These are phyloP conservation scores for Elymus sibiricus DNA, from an alignment of 176 grass and related monocot species.

Conservation along the genomic window DNA sequence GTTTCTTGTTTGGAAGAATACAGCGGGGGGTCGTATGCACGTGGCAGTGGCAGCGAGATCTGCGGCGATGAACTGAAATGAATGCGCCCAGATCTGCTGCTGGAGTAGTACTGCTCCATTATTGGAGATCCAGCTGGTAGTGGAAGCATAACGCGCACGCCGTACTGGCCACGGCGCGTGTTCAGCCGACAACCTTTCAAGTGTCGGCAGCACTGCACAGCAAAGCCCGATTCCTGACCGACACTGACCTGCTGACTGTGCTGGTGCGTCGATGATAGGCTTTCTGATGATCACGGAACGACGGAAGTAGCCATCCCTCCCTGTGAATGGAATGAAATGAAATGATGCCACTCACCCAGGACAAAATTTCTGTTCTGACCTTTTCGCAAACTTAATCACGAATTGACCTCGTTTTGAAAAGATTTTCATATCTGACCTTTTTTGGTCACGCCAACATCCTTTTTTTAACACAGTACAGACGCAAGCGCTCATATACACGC, in stretches of 20 bases:
- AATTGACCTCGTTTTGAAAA: too few relatives aligned
- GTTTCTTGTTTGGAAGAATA: neutral
- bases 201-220: neutral
- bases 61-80: slow-evolving; percentile 1
- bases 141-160: neutral
- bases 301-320: too few relatives aligned
- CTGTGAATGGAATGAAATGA: too few relatives aligned
- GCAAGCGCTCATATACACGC: too few relatives aligned
- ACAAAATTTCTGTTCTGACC: too few relatives aligned
- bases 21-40: neutral
- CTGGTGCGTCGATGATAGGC: neutral
- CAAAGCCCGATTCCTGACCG: neutral
- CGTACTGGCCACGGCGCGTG: neutral
- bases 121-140: neutral
- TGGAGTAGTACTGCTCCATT: neutral
- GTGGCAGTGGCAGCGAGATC: neutral
- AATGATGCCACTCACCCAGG: too few relatives aligned
- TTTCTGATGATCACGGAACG: neutral
- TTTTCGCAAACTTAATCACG: too few relatives aligned
- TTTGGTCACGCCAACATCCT: too few relatives aligned
- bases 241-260: neutral
- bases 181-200: neutral
- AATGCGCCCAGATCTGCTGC: neutral
- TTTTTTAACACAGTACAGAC: too few relatives aligned
- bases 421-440: too few relatives aligned